A percentile compares a stretch with the other conserved stretches of the same genome.
Conservation (phyloP, 495 filamentous ascomycete genomes). For the Bacidia rubella region DNA sequence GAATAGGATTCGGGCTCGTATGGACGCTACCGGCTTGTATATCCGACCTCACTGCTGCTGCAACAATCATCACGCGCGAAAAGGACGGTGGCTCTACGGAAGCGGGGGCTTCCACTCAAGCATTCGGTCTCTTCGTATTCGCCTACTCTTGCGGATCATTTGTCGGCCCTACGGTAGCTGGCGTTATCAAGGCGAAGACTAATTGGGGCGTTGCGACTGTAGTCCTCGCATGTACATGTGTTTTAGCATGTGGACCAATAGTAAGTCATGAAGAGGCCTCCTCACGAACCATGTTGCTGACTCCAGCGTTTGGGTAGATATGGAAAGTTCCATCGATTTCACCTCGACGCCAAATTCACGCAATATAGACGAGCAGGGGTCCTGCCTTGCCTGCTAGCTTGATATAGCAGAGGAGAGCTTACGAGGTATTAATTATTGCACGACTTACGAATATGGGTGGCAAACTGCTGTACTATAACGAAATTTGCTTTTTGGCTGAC, state of each 20-base stretch:
- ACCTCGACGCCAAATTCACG: too few species aligned
- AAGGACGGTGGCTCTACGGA: background rate
- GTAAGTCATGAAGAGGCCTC: background rate
- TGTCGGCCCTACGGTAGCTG: conserved; percentile 8
- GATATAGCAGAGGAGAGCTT: too few species aligned
- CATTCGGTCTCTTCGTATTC: conserved; percentile 12
- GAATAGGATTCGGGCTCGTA: conserved; percentile 1
- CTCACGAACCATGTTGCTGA: background rate
- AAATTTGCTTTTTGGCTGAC: too few species aligned
- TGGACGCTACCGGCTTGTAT: conserved; percentile 3
- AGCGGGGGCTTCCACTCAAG: conserved; percentile 7
- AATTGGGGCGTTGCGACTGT: conserved; percentile 9
- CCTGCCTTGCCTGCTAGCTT: too few species aligned
- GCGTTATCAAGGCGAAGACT: conserved; percentile 8
- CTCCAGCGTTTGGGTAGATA: background rate
- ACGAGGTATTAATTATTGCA: too few species aligned
- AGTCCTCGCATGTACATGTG: conserved; percentile 3
- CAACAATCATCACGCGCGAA: background rate
- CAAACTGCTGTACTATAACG: too few species aligned
- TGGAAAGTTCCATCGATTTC: too few species aligned
- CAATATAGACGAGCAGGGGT: too few species aligned
- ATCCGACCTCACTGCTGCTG: conserved; percentile 5
- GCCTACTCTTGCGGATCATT: conserved; percentile 10
- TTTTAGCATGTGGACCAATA: conserved; percentile 2
- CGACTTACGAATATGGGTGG: too few species aligned